Evolutionary conservation across 352 stramenopile species (phyloP), one percentile per base, ranked within the genome.

Genomic region (Phytophthora megakarya): DNA sequence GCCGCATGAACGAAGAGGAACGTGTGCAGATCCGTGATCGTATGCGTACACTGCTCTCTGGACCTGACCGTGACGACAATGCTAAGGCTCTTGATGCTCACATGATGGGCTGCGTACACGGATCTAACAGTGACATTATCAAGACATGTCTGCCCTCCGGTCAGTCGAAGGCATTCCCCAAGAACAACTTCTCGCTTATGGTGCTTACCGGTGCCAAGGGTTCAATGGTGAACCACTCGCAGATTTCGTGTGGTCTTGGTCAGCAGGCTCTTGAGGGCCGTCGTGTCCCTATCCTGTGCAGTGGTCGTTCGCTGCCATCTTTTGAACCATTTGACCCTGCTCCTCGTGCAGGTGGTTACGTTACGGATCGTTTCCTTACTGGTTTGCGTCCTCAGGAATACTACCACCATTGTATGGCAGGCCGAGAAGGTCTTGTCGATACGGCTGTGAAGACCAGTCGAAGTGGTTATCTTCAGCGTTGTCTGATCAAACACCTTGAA

Each of bases 401-500:
- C 81, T 99, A 99, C 81, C 99, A 99, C 74, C 98, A 99, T 88
- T 99, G 97, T 79, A 99, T 99, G 98, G 97, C 97, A 61, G 98
- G 98, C 15, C 86, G 98, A 66, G 98, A 99, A 85, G 98, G 98
- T 74, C 76, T 99, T 32, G 94, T 99, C 23, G 96, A 98, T 77
- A 99, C 98, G 28, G 98, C 98, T 49, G 98, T 99, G n/a, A 99
- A 99, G 84, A 99, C 98, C 4, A 98, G 93, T 62, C 92, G 97
- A 37, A 99, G 96, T 70, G 98, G 98, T 47, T 99, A 99, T 73
- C 80, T 99, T 15, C 98, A 99, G 81, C 88, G 98, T 52, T 99
- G 98, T 85, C 74, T 99, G 28, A 92, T 99, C 32, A 99, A 99
- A 82, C 96, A 99, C 73, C 77, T 99, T 47, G 98, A 99, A 67